Conservation (phyloP, 1,284 basidiomycete species). For the Pyrrhoderma noxium region DNA sequence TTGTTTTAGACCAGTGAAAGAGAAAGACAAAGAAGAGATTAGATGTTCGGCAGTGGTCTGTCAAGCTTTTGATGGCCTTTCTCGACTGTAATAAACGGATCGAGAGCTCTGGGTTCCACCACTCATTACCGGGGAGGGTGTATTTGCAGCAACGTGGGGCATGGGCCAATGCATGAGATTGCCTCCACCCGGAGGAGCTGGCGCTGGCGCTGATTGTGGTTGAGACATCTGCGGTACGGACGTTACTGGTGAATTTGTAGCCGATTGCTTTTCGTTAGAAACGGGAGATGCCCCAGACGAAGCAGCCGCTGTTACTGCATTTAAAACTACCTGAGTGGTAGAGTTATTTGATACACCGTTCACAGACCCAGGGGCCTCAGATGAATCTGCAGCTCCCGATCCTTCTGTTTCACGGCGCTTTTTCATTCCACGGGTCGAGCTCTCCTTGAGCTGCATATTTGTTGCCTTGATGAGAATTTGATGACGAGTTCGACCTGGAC, state of each 20-base stretch:
- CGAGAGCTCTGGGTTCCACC: slow-evolving; percentile 4
- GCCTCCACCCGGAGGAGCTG: slow-evolving; percentile 13
- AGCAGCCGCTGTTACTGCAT: slow-evolving; percentile 14
- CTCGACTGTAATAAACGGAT: slow-evolving; percentile 15
- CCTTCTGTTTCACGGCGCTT: slow-evolving; percentile 13
- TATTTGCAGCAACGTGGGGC: slow-evolving; percentile 17
- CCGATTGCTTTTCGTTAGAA: slow-evolving; percentile 8
- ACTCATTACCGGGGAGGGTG: slow-evolving; percentile 15
- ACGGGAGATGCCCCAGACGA: slow-evolving; percentile 11
- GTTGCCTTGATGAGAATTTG: slow-evolving; percentile 75
- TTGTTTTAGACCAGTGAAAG: no score
- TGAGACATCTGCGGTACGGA: not conserved
- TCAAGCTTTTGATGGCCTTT: not conserved
- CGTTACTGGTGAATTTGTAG: slow-evolving; percentile 11
- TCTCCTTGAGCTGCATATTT: slow-evolving; percentile 64
- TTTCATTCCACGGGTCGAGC: slow-evolving; percentile 36
- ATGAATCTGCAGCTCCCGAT: not conserved
- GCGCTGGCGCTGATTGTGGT: not conserved
- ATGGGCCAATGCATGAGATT: slow-evolving; percentile 18
- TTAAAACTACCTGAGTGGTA: slow-evolving; percentile 10
- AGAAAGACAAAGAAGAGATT: no score
- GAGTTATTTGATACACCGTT: slow-evolving; percentile 7
- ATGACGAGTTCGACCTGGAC: slow-evolving; percentile 63
- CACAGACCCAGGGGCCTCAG: not conserved
- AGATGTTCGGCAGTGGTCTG: no score